A percentile compares a stretch with the other conserved stretches of the same genome.
Evolutionary conservation across 306 rosid genomes (phyloP).

Genomic region (Adenanthera pavonina): DNA sequence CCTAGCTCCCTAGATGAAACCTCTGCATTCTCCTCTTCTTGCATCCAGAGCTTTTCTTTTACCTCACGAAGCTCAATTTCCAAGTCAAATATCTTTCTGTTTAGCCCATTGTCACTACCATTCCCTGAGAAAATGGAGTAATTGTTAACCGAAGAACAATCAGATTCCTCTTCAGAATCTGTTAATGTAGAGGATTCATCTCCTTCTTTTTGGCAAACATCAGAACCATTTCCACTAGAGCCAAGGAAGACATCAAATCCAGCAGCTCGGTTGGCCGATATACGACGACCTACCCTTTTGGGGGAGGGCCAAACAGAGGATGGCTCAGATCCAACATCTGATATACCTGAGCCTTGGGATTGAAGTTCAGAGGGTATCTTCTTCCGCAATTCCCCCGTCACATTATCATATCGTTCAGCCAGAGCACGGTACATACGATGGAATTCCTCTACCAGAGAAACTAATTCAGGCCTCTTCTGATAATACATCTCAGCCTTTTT

Average conservation of each 20-base stretch:
- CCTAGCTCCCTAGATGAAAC: conserved; percentile 41
- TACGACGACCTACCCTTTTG: conserved; percentile 50
- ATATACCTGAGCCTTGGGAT: conserved; percentile 74
- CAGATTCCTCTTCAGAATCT: conserved; percentile 89
- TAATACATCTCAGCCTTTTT: conserved; percentile 88
- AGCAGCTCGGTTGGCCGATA: conserved; percentile 77
- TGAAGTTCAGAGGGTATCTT: conserved; percentile 82
- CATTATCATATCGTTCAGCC: conserved; percentile 94
- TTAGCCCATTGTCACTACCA: conserved; percentile 59
- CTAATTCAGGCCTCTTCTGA: conserved; percentile 74
- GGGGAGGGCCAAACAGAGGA: conserved; percentile 58
- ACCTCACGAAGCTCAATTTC: conserved; percentile 84
- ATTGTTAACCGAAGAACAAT: conserved; percentile 89
- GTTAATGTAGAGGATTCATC: conserved; percentile 83
- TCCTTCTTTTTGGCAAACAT: conserved; percentile 73
- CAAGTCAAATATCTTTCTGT: conserved; percentile 72
- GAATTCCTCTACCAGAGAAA: conserved; percentile 87
- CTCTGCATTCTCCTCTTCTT: conserved; percentile 57
- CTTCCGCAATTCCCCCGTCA: conserved; percentile 82
- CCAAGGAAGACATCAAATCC: conserved; percentile 98
- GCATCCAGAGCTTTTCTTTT: conserved; percentile 66
- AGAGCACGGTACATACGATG: conserved; percentile 83
- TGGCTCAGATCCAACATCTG: conserved; percentile 75
- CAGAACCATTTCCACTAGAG: conserved; percentile 65
- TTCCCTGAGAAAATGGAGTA: conserved; percentile 57